phyloP scores from a whole-genome alignment of 1,139 yeast species.

The Geotrichum reessii region DNA sequence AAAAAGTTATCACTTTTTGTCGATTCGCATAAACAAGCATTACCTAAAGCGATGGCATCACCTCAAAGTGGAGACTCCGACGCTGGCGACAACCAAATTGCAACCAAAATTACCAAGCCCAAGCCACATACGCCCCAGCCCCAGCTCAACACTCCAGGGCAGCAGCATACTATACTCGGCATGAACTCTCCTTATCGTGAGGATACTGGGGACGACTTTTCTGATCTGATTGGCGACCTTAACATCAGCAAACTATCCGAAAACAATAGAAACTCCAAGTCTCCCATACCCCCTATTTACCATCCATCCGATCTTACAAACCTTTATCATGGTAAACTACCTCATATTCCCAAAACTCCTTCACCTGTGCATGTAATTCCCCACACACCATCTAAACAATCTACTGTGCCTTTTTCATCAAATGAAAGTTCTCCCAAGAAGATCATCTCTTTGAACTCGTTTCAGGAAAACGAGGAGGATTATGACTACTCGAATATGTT shows the following conservation, averaged over 20 bases:
- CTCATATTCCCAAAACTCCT: constrained; percentile 1
- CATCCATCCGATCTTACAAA: constrained; percentile 10
- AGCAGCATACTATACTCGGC: constrained; percentile 11
- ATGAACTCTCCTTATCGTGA: constrained; percentile 24
- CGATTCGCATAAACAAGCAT: not conserved
- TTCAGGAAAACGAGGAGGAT: constrained; percentile 23
- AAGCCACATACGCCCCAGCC: not conserved
- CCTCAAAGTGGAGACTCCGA: constrained; percentile 3
- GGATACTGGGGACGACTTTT: constrained; percentile 25
- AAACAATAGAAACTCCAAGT: constrained; percentile 1
- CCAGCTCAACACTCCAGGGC: not conserved
- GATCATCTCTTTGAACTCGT: constrained; percentile 4
- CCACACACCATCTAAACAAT: not conserved
- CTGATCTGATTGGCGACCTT: constrained; percentile 30
- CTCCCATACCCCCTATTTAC: constrained; percentile 6
- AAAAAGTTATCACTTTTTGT: constrained; percentile 13
- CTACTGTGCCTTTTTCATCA: not conserved
- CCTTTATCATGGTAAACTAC: not conserved
- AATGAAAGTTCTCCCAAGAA: constrained; percentile 5
- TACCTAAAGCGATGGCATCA: not conserved
- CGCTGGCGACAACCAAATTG: not conserved
- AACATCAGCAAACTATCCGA: constrained; percentile 23
- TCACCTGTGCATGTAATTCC: not conserved
- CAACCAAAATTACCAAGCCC: constrained; percentile 6
- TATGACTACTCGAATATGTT: constrained; percentile 25